Conservation (phyloP, 2,329 filamentous ascomycete species). For the Fusarium veterinarium region DNA sequence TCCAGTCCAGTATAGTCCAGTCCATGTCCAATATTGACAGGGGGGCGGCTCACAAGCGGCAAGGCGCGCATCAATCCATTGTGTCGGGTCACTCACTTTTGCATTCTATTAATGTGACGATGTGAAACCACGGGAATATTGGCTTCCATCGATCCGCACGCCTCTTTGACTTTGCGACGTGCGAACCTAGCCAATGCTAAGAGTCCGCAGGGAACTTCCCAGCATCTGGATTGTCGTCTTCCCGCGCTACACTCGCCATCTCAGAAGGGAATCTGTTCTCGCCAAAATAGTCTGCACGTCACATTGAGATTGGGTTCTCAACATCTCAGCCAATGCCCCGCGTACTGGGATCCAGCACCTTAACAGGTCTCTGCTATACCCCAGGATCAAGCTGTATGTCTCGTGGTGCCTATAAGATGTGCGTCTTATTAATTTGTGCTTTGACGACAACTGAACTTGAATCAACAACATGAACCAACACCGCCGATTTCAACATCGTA, state of each 20-base stretch:
- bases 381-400: slow-evolving; percentile 16
- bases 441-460: neutral
- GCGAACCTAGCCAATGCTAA: neutral
- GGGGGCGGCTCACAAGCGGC: slow-evolving; percentile 39
- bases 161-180: slow-evolving; percentile 15
- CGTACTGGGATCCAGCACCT: slow-evolving; percentile 9
- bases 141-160: slow-evolving; percentile 4
- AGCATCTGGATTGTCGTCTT: slow-evolving; percentile 5
- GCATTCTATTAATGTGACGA: slow-evolving; percentile 26
- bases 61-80: slow-evolving; percentile 47
- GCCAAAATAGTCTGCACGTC: neutral
- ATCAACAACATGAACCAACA: neutral
- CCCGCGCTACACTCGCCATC: neutral
- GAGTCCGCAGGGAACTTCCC: slow-evolving; percentile 23
- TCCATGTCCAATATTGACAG: slow-evolving; percentile 22
- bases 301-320: slow-evolving; percentile 12
- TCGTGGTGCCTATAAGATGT: slow-evolving; percentile 11
- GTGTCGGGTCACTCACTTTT: slow-evolving; percentile 42
- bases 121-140: slow-evolving; percentile 30
- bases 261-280: neutral
- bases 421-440: neutral
- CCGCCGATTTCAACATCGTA: neutral
- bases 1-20: neutral
- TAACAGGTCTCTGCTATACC: slow-evolving; percentile 20
- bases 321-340: neutral